Base-by-base conservation (phyloP, 306 rosid genomes). In the Rosa rugosa region DNA sequence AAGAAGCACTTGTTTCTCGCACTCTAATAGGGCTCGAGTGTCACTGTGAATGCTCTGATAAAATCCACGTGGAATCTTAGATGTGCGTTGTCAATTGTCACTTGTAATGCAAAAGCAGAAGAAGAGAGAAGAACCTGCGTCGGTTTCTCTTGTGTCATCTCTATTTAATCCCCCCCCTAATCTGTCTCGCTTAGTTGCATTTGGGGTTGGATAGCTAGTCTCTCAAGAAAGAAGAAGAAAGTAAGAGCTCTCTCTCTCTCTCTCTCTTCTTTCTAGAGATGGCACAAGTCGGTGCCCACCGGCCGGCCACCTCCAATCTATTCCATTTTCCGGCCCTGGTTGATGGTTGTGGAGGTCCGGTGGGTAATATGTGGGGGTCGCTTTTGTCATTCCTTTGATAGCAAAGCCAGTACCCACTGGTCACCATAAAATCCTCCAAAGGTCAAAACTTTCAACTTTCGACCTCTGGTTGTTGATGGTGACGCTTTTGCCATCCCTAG, bases 41-140 rank as follows among this genome's bases (percentile, higher is more conserved):
- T 38, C 45, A 8, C 45, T 69, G 47, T 59, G 36, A 36, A 22
- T 6, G 79, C 79, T 31, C 81, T 68, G 53, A n/a, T 63, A 40
- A 50, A 57, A 13, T 50, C 81, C 87, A 75, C 89, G 82, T 80
- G 87, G 81, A 18, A 4, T 46, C 25, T 65, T 65, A 51, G 40
- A 69, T 62, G 71, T 71, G 84, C 75, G 78, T 22, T 79, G 73
- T 72, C 65, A 63, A 79, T 62, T 79, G 54, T n/a, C 42, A 47
- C 31, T 62, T 53, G 14, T 51, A 27, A 17, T 51, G 62, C 41
- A 44, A 34, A 22, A 8, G 7, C 12, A 20, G 45, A n/a, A 67
- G 20, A 5, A 27, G 20, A 45, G 13, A 56, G 31, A 5, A 27
- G 20, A 50, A 31, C 8, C 10, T 12, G 31, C 47, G 45, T 51